Percentiles rank a stretch among this genome's conserved stretches.
Evolutionary conservation across 2,329 filamentous ascomycete species (phyloP).

Genomic region (Verticillium klebahnii): DNA sequence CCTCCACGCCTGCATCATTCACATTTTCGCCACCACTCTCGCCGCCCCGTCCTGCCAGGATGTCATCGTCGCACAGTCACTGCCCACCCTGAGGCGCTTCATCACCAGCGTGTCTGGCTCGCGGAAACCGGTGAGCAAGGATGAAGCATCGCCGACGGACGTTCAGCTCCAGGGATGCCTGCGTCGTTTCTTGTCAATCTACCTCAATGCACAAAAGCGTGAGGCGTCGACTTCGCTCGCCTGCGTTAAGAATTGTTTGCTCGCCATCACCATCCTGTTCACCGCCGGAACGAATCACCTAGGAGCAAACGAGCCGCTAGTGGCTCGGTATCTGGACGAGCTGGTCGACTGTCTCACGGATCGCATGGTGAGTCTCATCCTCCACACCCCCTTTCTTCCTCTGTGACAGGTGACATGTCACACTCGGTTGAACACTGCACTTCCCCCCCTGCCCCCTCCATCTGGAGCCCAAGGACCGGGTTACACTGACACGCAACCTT

Average conservation of each 20-base stretch:
- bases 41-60: constrained; percentile 84
- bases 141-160: constrained; percentile 46
- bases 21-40: constrained; percentile 92
- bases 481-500: constrained; percentile 4
- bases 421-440: background rate
- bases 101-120: constrained; percentile 65
- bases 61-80: constrained; percentile 79
- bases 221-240: constrained; percentile 71
- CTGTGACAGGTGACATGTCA: background rate
- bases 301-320: constrained; percentile 67
- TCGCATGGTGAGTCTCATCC: constrained; percentile 59
- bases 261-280: constrained; percentile 84
- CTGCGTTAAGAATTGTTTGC: constrained; percentile 88
- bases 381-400: background rate
- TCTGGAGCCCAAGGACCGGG: background rate
- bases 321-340: constrained; percentile 72
- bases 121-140: constrained; percentile 25
- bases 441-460: background rate
- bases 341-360: constrained; percentile 79
- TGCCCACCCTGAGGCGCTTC: constrained; percentile 91
- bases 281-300: constrained; percentile 74
- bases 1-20: constrained; percentile 90
- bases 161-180: constrained; percentile 78
- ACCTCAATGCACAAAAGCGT: constrained; percentile 69
- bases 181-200: constrained; percentile 75